Evolutionary conservation across 495 filamentous ascomycete genomes (phyloP).

Genomic region (Penicillium canescens): DNA sequence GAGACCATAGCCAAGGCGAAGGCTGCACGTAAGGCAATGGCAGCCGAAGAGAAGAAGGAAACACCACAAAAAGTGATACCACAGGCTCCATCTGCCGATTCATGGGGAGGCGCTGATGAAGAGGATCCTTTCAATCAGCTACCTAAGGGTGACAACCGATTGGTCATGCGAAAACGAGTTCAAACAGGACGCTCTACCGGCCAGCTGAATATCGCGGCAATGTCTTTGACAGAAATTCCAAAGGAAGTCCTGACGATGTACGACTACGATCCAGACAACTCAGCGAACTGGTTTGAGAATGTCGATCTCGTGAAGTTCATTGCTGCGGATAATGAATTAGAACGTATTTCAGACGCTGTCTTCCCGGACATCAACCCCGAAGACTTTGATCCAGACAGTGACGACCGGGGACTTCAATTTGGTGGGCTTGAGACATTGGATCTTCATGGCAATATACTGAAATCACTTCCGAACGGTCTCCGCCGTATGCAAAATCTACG

Average conservation of each 20-base stretch:
- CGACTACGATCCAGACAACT: slow-evolving; percentile 60
- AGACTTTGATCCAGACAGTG: slow-evolving; percentile 58
- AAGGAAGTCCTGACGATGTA: slow-evolving; percentile 90
- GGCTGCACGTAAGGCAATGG: slow-evolving; percentile 69
- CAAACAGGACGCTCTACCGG: slow-evolving; percentile 76
- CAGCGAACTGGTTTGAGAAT: slow-evolving; percentile 81
- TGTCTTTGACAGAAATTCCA: slow-evolving; percentile 80
- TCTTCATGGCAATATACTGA: slow-evolving; percentile 79
- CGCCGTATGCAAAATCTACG: slow-evolving; percentile 71
- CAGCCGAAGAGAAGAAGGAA: slow-evolving; percentile 33
- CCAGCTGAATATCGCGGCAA: slow-evolving; percentile 83
- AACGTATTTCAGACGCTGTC: slow-evolving; percentile 65
- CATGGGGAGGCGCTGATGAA: slow-evolving; percentile 45
- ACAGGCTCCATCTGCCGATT: slow-evolving; percentile 25
- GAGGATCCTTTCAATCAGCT: slow-evolving; percentile 70
- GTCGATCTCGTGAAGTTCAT: slow-evolving; percentile 89
- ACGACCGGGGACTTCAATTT: slow-evolving; percentile 72
- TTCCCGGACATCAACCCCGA: slow-evolving; percentile 73
- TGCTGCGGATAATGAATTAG: slow-evolving; percentile 90
- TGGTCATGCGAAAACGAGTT: slow-evolving; percentile 71
- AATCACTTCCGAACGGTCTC: slow-evolving; percentile 70
- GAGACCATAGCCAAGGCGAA: slow-evolving; percentile 95
- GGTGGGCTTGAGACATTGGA: slow-evolving; percentile 81
- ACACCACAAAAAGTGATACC: neutral
- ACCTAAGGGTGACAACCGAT: slow-evolving; percentile 60